Evolutionary conservation across 306 rosid genomes (phyloP), one percentile per base, ranked within the genome.

Genomic region (Cucurbita pepo): DNA sequence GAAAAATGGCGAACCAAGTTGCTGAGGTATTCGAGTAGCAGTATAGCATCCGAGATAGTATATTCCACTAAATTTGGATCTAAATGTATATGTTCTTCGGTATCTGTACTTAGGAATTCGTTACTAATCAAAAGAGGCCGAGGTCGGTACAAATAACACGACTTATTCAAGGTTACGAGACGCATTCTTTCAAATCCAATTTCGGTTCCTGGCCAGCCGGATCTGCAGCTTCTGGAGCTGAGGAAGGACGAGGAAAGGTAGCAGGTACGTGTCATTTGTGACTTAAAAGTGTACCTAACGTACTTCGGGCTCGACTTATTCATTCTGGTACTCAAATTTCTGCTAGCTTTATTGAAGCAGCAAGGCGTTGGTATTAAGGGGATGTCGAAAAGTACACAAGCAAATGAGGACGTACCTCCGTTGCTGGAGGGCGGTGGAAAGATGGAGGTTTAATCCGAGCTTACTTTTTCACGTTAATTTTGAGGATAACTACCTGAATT

Each of bases 281-380:
- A 47, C 56, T 67, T 76, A 72, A 72, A 72, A 76, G 72, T 63
- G 55, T 61, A 53, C 13, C 36, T 18, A n/a, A 43, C 52, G 38
- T 76, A 71, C 59, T 77, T 81, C 64, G 70, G 55, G 47, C 45
- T 74, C 73, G 70, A 56, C 16, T 52, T 50, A 78, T 64, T 70
- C 71, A 59, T 36, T 73, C 52, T 63, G 78, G 9, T 59, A 14
- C 71, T 79, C 73, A 76, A 72, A 69, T 75, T 71, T 55, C 73
- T 81, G 55, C 77, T 83, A 94, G 99, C 99, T 85, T 79, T 94
- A 87, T 81, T 94, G 89, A 94, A 94, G 88, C 99, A 94, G 82
- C 99, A 94, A 88, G 99, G 99, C 50, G 86, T 88, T 76, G 99
- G 97, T 84, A 83, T 91, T 64, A 94, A 94, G 82, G 99, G 99